A percentile compares a stretch with the other conserved stretches of the same genome.
phyloP scores from a whole-genome alignment of 148 eudicot genomes.

The Nepenthes gracilis region DNA sequence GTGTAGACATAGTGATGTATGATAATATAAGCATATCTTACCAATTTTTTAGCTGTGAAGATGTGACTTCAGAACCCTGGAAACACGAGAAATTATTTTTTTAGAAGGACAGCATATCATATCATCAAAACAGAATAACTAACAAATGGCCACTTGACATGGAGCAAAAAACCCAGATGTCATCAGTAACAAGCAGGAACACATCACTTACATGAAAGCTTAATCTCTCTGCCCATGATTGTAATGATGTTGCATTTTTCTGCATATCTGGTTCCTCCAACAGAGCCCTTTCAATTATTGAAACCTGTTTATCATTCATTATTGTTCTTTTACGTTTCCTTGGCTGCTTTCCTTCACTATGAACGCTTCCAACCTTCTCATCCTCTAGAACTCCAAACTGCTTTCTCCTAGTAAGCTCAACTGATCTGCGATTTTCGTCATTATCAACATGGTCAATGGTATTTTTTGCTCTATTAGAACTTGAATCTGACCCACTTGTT shows the following conservation, averaged over 20 bases:
- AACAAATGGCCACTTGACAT: not conserved
- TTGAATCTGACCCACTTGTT: conserved; percentile 73
- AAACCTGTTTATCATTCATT: conserved; percentile 68
- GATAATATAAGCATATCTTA: conserved; percentile 17
- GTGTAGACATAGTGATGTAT: not conserved
- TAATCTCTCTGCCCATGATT: conserved; percentile 60
- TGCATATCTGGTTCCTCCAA: conserved; percentile 78
- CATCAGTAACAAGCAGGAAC: not conserved
- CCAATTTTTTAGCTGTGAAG: conserved; percentile 86
- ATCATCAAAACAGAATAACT: not conserved
- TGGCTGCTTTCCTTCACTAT: conserved; percentile 41
- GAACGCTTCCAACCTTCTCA: conserved; percentile 37
- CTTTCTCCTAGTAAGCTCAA: conserved; percentile 21
- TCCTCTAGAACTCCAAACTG: conserved; percentile 23
- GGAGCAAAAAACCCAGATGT: not conserved
- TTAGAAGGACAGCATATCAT: not conserved
- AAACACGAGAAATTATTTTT: conserved; percentile 13
- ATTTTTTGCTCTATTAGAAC: conserved; percentile 50
- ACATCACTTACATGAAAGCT: conserved; percentile 57
- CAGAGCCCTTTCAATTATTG: conserved; percentile 62
- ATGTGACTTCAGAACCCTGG: conserved; percentile 86
- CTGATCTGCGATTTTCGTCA: conserved; percentile 20
- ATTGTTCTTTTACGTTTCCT: conserved; percentile 75
- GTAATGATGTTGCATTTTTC: conserved; percentile 45
- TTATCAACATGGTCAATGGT: conserved; percentile 18